Evolutionary conservation across 1,284 basidiomycete genomes (phyloP).

Genomic region (Papiliotrema nemorosa): DNA sequence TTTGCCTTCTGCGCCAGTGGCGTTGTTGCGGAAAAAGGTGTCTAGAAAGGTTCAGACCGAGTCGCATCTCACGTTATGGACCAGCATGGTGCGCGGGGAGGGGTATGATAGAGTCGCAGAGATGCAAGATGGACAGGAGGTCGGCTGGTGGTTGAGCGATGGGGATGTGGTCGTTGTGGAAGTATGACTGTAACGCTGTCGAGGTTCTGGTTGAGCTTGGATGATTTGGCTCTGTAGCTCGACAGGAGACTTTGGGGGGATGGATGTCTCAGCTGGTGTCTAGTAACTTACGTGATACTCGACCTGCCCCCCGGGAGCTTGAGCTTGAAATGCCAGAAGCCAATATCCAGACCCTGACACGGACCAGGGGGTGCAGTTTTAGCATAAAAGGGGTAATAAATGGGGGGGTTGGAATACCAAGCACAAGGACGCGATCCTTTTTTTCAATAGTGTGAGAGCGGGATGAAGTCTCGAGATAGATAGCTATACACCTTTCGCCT

Average conservation of each 20-base stretch:
- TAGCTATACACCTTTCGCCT: background rate
- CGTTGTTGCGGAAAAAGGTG: slow-evolving; percentile 21
- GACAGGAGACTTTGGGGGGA: too few relatives aligned
- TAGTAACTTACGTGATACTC: too few relatives aligned
- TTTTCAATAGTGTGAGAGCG: too few relatives aligned
- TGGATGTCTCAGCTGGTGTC: too few relatives aligned
- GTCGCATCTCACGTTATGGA: slow-evolving; percentile 11
- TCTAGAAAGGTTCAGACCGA: background rate
- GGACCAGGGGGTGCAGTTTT: too few relatives aligned
- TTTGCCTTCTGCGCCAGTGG: slow-evolving; percentile 19
- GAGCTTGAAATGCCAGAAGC: too few relatives aligned
- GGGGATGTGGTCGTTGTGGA: slow-evolving; percentile 10
- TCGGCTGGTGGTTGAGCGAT: slow-evolving; percentile 22
- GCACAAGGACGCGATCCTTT: too few relatives aligned
- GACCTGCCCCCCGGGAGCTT: too few relatives aligned
- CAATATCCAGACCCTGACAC: too few relatives aligned
- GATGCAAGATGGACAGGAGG: slow-evolving; percentile 10
- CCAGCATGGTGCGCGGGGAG: background rate
- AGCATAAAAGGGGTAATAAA: too few relatives aligned
- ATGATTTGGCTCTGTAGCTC: too few relatives aligned
- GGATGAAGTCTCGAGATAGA: background rate
- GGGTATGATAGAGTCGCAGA: slow-evolving; percentile 1
- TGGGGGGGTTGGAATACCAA: too few relatives aligned
- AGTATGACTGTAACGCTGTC: background rate
- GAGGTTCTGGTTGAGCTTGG: background rate